Evolutionary conservation across 805 yeast species (phyloP).

Genomic region (Myxozyma geophila): DNA sequence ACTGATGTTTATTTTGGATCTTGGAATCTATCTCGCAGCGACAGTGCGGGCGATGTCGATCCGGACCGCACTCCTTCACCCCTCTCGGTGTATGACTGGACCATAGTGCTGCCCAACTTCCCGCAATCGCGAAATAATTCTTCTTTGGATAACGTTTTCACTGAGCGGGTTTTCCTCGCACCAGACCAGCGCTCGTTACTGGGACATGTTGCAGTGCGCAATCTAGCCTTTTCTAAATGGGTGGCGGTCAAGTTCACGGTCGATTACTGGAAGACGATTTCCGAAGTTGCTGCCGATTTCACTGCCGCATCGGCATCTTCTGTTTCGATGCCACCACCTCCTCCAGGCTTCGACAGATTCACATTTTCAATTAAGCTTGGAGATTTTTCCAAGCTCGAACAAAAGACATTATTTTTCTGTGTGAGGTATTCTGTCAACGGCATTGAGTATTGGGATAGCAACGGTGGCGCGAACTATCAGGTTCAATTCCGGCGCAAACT

Average conservation of each 20-base stretch:
- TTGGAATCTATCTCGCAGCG: background rate
- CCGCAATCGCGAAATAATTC: conserved; percentile 21
- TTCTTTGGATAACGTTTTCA: conserved; percentile 51
- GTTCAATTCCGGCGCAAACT: conserved; percentile 48
- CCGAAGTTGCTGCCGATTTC: conserved; percentile 68
- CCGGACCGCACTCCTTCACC: conserved; percentile 21
- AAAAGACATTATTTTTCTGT: conserved; percentile 55
- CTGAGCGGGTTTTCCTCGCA: conserved; percentile 67
- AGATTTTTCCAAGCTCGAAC: conserved; percentile 43
- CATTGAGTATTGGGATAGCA: conserved; percentile 79
- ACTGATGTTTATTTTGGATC: conserved; percentile 42
- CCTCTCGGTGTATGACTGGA: conserved; percentile 42
- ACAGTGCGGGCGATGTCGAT: conserved; percentile 5
- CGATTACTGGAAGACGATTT: conserved; percentile 77
- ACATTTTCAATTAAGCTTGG: conserved; percentile 58
- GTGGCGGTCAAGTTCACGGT: conserved; percentile 75
- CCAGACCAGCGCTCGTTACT: conserved; percentile 60
- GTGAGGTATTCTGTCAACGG: conserved; percentile 57
- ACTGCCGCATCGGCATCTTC: conserved; percentile 44
- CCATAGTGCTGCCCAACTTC: conserved; percentile 44
- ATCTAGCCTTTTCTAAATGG: conserved; percentile 67
- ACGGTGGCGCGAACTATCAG: conserved; percentile 60
- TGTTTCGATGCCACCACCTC: conserved; percentile 44
- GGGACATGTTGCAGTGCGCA: conserved; percentile 81
- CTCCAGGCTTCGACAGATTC: conserved; percentile 62